Conservation (phyloP, 2,329 filamentous ascomycete species). For the Diaporthe amygdali region DNA sequence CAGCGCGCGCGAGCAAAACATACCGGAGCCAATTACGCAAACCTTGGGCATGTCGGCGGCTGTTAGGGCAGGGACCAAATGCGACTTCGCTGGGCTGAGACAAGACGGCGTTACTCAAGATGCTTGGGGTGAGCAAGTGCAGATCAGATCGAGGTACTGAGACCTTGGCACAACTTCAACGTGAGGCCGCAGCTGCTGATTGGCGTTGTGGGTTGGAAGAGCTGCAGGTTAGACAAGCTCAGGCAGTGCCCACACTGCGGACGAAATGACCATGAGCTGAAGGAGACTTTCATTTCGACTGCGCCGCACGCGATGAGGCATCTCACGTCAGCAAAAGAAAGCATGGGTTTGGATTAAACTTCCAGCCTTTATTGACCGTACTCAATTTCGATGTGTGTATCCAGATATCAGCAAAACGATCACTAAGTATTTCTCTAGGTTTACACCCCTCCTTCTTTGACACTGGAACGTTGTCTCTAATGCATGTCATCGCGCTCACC, state of each 20-base stretch:
- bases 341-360: neutral
- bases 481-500: neutral
- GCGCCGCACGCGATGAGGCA: neutral
- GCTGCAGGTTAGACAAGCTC: no score
- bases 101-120: neutral
- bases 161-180: neutral
- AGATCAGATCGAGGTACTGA: neutral
- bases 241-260: neutral
- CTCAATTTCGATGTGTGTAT: neutral
- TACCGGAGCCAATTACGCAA: slow-evolving; percentile 23
- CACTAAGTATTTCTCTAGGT: no score
- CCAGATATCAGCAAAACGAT: neutral
- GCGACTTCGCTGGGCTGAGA: neutral
- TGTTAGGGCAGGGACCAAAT: neutral
- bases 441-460: neutral
- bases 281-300: neutral
- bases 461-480: neutral
- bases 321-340: slow-evolving; percentile 4
- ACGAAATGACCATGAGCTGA: neutral
- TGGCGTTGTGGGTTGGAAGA: neutral
- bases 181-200: neutral
- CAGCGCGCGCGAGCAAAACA: neutral
- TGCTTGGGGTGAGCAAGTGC: neutral
- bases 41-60: neutral
- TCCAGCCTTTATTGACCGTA: neutral